Conservation (phyloP, 139 green algal genomes). For the Volvox africanus region DNA sequence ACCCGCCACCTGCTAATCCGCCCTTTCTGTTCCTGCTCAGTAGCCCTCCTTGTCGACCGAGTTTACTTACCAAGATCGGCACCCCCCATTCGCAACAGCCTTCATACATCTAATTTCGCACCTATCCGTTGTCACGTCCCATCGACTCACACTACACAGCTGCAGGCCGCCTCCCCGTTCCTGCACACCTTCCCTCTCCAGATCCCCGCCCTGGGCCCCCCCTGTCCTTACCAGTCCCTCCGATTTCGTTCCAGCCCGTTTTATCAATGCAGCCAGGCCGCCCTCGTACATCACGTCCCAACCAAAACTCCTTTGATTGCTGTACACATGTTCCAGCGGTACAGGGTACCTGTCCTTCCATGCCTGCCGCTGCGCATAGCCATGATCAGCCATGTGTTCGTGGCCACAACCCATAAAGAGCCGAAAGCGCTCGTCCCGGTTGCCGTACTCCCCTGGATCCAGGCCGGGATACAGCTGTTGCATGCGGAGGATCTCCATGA, state of each 20-base stretch:
- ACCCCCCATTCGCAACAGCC: background rate
- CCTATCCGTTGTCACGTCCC: background rate
- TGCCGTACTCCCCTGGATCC: slow-evolving; percentile 1
- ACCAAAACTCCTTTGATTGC: background rate
- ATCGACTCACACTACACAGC: slow-evolving; percentile 17
- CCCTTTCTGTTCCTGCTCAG: too few species aligned
- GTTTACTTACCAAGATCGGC: background rate
- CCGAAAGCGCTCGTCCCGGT: background rate
- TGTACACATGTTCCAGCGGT: background rate
- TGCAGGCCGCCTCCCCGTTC: background rate
- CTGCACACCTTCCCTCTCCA: background rate
- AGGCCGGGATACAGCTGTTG: slow-evolving; percentile 35
- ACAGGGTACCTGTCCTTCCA: background rate
- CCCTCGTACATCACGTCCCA: background rate
- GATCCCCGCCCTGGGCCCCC: background rate
- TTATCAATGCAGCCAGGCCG: background rate
- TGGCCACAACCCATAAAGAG: slow-evolving; percentile 27
- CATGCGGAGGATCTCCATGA: slow-evolving; percentile 53
- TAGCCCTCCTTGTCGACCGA: too few species aligned
- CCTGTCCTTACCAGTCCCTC: background rate
- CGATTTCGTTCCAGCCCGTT: background rate
- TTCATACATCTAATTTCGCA: background rate
- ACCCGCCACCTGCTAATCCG: too few species aligned
- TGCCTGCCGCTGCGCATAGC: background rate
- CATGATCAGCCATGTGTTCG: slow-evolving; percentile 11